These are phyloP conservation scores for Epichloe hybrida DNA, from an alignment of 2,329 filamentous ascomycete genomes.

Conservation along the genomic window DNA sequence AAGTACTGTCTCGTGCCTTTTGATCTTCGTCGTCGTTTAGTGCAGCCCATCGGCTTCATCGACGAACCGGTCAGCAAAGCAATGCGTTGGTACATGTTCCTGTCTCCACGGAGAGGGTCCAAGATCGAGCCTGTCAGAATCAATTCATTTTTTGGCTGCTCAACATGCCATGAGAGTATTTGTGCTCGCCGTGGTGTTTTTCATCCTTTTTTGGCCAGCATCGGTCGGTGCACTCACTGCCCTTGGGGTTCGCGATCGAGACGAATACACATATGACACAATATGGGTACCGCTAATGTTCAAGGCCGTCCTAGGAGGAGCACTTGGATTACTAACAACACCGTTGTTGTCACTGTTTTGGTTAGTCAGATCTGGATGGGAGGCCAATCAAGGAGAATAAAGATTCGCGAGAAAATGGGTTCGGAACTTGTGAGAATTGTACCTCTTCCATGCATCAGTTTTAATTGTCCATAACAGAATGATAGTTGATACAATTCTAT, in stretches of 20 bases:
- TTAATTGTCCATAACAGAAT: neutral
- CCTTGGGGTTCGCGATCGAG: conserved; percentile 20
- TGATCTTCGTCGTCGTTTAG: conserved; percentile 29
- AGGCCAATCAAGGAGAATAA: conserved; percentile 2
- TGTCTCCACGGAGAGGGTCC: conserved; percentile 10
- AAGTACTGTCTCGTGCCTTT: conserved; percentile 33
- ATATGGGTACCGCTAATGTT: conserved; percentile 35
- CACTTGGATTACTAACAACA: conserved; percentile 32
- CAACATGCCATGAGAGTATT: conserved; percentile 16
- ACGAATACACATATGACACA: conserved; percentile 30
- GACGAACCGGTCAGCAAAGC: conserved; percentile 19
- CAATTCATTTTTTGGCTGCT: conserved; percentile 10
- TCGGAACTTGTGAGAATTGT: neutral
- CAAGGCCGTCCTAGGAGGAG: conserved; percentile 34
- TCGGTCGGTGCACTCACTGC: conserved; percentile 29
- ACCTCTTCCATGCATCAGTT: neutral
- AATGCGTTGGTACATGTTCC: conserved; percentile 31
- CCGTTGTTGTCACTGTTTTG: conserved; percentile 36
- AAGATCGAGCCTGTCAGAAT: neutral
- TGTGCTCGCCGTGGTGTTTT: conserved; percentile 23
- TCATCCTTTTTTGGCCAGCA: conserved; percentile 29
- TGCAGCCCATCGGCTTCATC: conserved; percentile 34
- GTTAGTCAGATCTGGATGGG: conserved; percentile 36
- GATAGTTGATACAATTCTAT: neutral
- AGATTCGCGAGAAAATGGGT: neutral